Evolutionary conservation across 2,329 filamentous ascomycete species (phyloP), one percentile per base, ranked within the genome.

Genomic region (Phoma sp.): DNA sequence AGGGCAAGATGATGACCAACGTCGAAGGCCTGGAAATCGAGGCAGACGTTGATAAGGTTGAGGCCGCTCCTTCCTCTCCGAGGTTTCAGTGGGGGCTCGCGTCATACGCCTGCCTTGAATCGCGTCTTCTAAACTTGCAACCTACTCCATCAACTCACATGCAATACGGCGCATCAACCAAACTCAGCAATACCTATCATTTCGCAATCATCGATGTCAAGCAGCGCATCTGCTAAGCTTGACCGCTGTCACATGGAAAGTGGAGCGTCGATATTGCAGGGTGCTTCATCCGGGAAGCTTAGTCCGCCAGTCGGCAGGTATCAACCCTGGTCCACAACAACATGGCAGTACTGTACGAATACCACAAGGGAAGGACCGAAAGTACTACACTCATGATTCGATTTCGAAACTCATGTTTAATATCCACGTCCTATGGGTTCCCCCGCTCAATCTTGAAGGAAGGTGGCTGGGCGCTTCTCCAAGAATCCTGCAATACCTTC

Each of bases 401-500:
- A 37, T 47, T 15, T 7, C 32, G 9, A 25, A 7, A 25, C 20
- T 20, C 17, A 29, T 18, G 42, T 34, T 29, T 37, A 53, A 47
- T 14, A 17, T 42, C 10, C 20, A 28, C 36, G 10, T 20, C 5
- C 10, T 30, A 3, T 5, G 42, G 18, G 17, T 15, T 26, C 26
- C n/a, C 12, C 10, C 20, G n/a, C 17, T 54, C 43, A 55, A 34
- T 49, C 47, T 36, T 50, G 40, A 33, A 50, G 40, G 52, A 73
- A 68, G 36, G 18, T 53, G 10, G 66, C 60, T 21, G 62, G 45
- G 12, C 69, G 62, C 65, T 80, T 80, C 53, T 76, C 68, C 46
- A 78, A 54, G 58, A 80, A 80, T 1, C 76, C 77, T 30, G 68
- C 64, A 47, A 78, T 74, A 10, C 78, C 78, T 48, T 77, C 73